Evolutionary conservation across 73 alveolate genomes (phyloP), one percentile per base, ranked within the genome.

Genomic region (Paramecium pentaurelia): DNA sequence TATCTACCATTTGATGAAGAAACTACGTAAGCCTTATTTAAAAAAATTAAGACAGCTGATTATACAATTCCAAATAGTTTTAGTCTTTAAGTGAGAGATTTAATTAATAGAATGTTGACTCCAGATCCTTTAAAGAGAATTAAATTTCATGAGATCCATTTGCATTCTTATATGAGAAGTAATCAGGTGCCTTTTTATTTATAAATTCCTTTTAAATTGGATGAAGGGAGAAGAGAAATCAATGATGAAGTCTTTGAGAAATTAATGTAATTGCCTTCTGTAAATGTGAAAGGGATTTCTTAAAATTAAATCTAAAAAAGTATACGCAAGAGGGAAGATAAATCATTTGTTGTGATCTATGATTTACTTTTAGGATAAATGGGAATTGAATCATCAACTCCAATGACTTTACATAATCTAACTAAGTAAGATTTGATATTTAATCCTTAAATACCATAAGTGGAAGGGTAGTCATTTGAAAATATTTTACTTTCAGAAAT

Each of bases 61-160:
- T 92, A 75, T 28, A 20, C 59, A 1, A 85, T 92, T 8, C 95
- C 95, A 71, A 92, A 92, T 44, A 93, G 86, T 34, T 77, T 95
- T 22, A 71, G 97, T 37, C 93, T 86, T 45, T 97, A 94, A 75
- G 99, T 98, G 7, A 94, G 94, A 77, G 99, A 97, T 94, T 88
- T 98, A 25, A 96, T 98, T 30, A 95, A 93, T 60, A 96, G 96
- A 60, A 96, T 98, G 96, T 86, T 98, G 16, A 96, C 95, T 60
- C 98, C 98, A 12, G 96, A 97, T 51, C 99, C 99, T 16, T 86
- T 95, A 16, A 95, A 95, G 95, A 94, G 98, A 54, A 91, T 92
- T 42, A 96, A 96, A 28, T 58, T 97, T 36, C 80, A 86, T 51
- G 98, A 94, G 51, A 94, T 97, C 22, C 93, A 90, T 49, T 58